Evolutionary conservation across 2,329 filamentous ascomycete genomes (phyloP).

Genomic region (Aureobasidium mangrovei): DNA sequence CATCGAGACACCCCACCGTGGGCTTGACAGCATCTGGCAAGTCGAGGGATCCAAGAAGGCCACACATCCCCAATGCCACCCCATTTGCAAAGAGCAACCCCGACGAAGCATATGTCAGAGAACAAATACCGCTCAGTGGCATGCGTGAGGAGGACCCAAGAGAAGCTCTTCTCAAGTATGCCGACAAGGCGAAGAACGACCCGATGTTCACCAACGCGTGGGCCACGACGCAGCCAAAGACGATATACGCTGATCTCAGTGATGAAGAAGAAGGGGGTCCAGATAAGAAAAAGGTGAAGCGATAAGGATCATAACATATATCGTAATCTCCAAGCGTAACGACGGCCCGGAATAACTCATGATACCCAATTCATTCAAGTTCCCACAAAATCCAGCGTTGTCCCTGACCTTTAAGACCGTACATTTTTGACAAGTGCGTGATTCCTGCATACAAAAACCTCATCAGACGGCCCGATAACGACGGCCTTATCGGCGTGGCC

Average conservation of each 20-base stretch:
- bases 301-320: slow-evolving; percentile 2
- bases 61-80: slow-evolving; percentile 75
- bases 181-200: slow-evolving; percentile 83
- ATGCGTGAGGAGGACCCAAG: slow-evolving; percentile 96
- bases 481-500: slow-evolving; percentile 4
- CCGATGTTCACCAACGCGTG: slow-evolving; percentile 92
- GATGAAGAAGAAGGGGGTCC: slow-evolving; percentile 69
- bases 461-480: slow-evolving; percentile 12
- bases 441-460: slow-evolving; percentile 3
- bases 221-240: slow-evolving; percentile 83
- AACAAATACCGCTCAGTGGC: slow-evolving; percentile 78
- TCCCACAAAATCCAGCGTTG: neutral
- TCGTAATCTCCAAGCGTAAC: neutral
- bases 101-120: slow-evolving; percentile 78
- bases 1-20: slow-evolving; percentile 56
- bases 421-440: neutral
- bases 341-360: neutral
- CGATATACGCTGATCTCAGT: slow-evolving; percentile 81
- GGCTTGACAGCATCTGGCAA: slow-evolving; percentile 72
- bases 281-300: slow-evolving; percentile 49
- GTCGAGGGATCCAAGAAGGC: slow-evolving; percentile 69
- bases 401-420: neutral
- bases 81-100: slow-evolving; percentile 87
- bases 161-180: slow-evolving; percentile 90
- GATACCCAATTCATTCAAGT: slow-evolving; percentile 7